Conservation (phyloP, 2,329 filamentous ascomycete species). For the Ophioceras dolichostomum region DNA sequence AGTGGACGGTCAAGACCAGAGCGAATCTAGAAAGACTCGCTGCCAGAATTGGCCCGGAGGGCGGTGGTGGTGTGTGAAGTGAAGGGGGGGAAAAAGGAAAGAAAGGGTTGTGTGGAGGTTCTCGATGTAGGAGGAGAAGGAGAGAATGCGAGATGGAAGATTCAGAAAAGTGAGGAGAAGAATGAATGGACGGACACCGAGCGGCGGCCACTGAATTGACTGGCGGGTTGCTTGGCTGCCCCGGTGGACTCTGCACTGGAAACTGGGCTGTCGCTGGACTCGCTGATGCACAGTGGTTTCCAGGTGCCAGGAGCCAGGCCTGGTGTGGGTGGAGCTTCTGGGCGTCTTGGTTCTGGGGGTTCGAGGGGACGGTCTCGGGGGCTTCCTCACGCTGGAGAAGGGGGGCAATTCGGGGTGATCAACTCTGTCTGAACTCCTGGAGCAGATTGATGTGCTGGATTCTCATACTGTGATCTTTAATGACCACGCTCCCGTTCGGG, state of each 20-base stretch:
- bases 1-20: slow-evolving; percentile 51
- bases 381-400: too few relatives aligned
- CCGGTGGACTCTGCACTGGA: too few relatives aligned
- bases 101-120: slow-evolving; percentile 9
- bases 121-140: slow-evolving; percentile 11
- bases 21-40: slow-evolving; percentile 37
- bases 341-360: too few relatives aligned
- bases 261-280: too few relatives aligned
- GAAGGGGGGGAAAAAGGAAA: slow-evolving; percentile 10
- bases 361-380: too few relatives aligned
- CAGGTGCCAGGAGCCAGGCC: too few relatives aligned
- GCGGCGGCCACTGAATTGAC: slow-evolving; percentile 1
- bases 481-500: slow-evolving; percentile 1
- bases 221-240: too few relatives aligned
- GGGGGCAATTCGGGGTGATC: too few relatives aligned
- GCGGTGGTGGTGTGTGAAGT: slow-evolving; percentile 17
- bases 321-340: too few relatives aligned
- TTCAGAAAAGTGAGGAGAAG: neutral
- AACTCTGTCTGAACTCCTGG: too few relatives aligned
- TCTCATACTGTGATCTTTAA: slow-evolving; percentile 2
- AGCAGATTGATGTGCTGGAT: too few relatives aligned
- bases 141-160: slow-evolving; percentile 2
- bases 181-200: slow-evolving; percentile 1
- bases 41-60: slow-evolving; percentile 43
- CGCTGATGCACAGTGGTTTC: too few relatives aligned